Percentiles rank a stretch among this genome's conserved stretches.
These are phyloP conservation scores for Allium cepa DNA, from an alignment of 106 monocot genomes.

Conservation along the genomic window DNA sequence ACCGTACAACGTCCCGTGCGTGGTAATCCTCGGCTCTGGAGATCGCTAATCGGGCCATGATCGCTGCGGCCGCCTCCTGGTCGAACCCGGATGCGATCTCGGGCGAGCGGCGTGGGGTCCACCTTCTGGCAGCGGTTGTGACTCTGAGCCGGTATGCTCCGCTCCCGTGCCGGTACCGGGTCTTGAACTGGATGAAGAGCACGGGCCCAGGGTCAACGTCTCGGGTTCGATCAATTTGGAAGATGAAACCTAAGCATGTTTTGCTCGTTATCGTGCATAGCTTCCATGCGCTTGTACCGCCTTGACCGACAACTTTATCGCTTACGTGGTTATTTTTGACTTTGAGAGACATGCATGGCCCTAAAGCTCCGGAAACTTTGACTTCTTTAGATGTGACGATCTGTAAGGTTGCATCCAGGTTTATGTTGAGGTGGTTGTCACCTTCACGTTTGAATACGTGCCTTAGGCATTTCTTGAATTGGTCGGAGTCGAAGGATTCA, in stretches of 20 bases:
- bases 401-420: slow-evolving; percentile 73
- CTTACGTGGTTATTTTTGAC: slow-evolving; percentile 54
- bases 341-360: slow-evolving; percentile 68
- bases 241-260: slow-evolving; percentile 76
- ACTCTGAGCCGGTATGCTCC: slow-evolving; percentile 68
- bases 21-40: slow-evolving; percentile 58
- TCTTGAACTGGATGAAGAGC: slow-evolving; percentile 86
- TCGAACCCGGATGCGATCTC: slow-evolving; percentile 83
- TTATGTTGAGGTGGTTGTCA: slow-evolving; percentile 45
- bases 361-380: slow-evolving; percentile 84
- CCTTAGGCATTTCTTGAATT: slow-evolving; percentile 63
- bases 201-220: slow-evolving; percentile 50
- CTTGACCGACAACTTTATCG: slow-evolving; percentile 69
- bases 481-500: slow-evolving; percentile 83
- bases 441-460: slow-evolving; percentile 61
- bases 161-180: slow-evolving; percentile 58
- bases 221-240: slow-evolving; percentile 32
- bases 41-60: slow-evolving; percentile 80
- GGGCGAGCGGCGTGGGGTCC: slow-evolving; percentile 34
- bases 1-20: slow-evolving; percentile 74
- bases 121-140: slow-evolving; percentile 84
- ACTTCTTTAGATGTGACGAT: slow-evolving; percentile 70
- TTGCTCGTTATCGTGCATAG: slow-evolving; percentile 48
- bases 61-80: slow-evolving; percentile 86
- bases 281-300: slow-evolving; percentile 71